Conservation (phyloP, 2,329 filamentous ascomycete genomes). For the Cercospora nicotianae region DNA sequence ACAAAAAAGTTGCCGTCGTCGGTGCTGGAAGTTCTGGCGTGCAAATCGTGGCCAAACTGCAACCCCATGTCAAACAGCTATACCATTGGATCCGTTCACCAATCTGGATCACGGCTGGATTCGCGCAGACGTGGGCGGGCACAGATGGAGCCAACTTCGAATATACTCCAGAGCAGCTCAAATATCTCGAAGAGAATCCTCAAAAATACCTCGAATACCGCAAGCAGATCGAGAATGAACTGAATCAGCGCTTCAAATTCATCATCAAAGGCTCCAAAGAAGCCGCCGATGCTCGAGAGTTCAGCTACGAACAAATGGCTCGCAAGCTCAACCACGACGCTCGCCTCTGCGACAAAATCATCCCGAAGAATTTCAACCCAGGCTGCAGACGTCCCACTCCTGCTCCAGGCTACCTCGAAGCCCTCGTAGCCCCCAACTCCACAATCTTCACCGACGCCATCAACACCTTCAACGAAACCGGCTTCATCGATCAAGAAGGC, state of each 20-base stretch:
- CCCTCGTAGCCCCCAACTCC: conserved; percentile 39
- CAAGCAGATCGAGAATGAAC: conserved; percentile 51
- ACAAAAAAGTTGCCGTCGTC: conserved; percentile 47
- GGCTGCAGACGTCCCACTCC: conserved; percentile 47
- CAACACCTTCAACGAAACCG: conserved; percentile 33
- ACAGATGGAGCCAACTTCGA: conserved; percentile 51
- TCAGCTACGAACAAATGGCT: conserved; percentile 44
- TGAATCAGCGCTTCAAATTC: conserved; percentile 56
- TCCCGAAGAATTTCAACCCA: conserved; percentile 48
- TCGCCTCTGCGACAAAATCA: conserved; percentile 46
- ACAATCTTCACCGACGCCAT: conserved; percentile 40
- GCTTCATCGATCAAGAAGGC: conserved; percentile 38
- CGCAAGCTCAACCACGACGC: conserved; percentile 43
- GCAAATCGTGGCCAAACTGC: conserved; percentile 47
- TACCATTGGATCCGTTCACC: conserved; percentile 48
- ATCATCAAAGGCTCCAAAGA: conserved; percentile 53
- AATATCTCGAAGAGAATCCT: conserved; percentile 44
- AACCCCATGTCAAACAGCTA: conserved; percentile 41
- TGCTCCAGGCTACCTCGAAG: conserved; percentile 47
- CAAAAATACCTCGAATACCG: conserved; percentile 50
- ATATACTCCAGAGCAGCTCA: conserved; percentile 46
- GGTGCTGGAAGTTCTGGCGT: conserved; percentile 46
- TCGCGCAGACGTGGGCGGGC: conserved; percentile 50
- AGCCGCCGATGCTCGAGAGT: conserved; percentile 46
- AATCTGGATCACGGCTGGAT: conserved; percentile 52